Evolutionary conservation across 352 stramenopile genomes (phyloP).

Genomic region (Pythium phragmitis): DNA sequence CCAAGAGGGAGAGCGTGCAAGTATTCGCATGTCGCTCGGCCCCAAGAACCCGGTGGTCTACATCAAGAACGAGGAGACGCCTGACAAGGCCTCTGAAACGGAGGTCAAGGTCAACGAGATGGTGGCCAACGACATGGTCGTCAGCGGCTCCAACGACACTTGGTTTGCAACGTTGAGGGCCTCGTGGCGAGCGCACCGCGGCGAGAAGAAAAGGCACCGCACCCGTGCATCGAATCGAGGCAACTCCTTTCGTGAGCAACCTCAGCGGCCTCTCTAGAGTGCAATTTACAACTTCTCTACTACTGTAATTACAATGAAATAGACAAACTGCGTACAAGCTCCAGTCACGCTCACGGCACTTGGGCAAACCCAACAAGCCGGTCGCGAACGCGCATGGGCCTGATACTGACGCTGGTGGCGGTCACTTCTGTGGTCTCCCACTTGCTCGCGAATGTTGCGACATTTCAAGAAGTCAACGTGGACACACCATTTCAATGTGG

Average conservation of each 20-base stretch:
- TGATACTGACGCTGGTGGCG: background rate
- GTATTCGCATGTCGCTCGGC: background rate
- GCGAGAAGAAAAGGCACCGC: constrained; percentile 1
- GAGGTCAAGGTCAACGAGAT: no score
- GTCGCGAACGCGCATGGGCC: no score
- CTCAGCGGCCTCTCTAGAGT: no score
- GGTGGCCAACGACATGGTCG: background rate
- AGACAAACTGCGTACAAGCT: no score
- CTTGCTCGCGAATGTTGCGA: background rate
- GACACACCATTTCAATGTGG: no score
- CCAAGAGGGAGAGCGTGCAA: background rate
- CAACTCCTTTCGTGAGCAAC: background rate
- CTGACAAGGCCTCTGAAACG: no score
- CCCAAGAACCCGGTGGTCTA: constrained; percentile 13
- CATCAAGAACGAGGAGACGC: constrained; percentile 9
- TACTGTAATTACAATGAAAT: no score
- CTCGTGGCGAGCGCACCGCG: constrained; percentile 6
- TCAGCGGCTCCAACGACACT: background rate
- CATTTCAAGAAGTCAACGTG: background rate
- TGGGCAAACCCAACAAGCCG: no score
- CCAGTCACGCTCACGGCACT: no score
- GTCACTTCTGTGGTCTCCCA: constrained; percentile 2
- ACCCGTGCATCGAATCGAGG: background rate
- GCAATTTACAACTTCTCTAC: no score
- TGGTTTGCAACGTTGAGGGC: constrained; percentile 13